A percentile compares a stretch with the other conserved stretches of the same genome.
These are phyloP conservation scores for Phytophthora citrophthora DNA, from an alignment of 352 stramenopile species.

Conservation along the genomic window DNA sequence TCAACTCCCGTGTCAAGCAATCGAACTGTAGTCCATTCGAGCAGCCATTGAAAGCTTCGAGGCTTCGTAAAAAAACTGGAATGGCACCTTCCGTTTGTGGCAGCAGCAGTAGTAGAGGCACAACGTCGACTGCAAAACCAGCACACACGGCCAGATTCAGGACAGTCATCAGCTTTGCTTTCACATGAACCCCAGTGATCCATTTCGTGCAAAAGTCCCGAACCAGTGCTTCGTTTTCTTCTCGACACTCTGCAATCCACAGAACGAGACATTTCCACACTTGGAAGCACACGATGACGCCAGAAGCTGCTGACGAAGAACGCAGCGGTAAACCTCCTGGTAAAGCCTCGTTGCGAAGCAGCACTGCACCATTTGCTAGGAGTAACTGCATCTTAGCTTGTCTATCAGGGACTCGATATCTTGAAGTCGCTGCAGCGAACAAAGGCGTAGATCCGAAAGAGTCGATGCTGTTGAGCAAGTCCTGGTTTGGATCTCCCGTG, in stretches of 20 bases:
- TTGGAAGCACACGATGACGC: constrained; percentile 6
- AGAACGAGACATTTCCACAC: constrained; percentile 6
- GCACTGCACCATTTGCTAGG: constrained; percentile 3
- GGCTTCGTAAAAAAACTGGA: constrained; percentile 2
- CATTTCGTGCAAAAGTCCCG: constrained; percentile 12
- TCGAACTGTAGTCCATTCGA: constrained; percentile 16
- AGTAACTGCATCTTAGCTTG: constrained; percentile 18
- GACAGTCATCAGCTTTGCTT: not conserved
- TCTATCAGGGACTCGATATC: constrained; percentile 9
- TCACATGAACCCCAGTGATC: constrained; percentile 4
- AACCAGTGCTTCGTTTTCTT: constrained; percentile 7
- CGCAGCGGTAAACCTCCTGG: constrained; percentile 1
- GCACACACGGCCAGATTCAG: constrained; percentile 7
- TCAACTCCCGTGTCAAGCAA: constrained; percentile 8
- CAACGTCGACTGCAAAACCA: constrained; percentile 4
- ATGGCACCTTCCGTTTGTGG: constrained; percentile 6
- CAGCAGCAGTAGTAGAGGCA: constrained; percentile 21
- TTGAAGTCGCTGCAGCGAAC: constrained; percentile 3
- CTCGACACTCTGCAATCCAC: constrained; percentile 11
- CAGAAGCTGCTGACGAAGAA: not conserved
- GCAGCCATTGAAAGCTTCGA: constrained; percentile 4
- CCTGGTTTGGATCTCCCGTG: not conserved
- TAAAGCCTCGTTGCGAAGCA: constrained; percentile 1
- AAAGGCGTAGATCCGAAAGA: constrained; percentile 3
- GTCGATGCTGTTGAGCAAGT: constrained; percentile 3